Base-by-base conservation (phyloP, 2,329 filamentous ascomycete genomes). In the Capronia americana region DNA sequence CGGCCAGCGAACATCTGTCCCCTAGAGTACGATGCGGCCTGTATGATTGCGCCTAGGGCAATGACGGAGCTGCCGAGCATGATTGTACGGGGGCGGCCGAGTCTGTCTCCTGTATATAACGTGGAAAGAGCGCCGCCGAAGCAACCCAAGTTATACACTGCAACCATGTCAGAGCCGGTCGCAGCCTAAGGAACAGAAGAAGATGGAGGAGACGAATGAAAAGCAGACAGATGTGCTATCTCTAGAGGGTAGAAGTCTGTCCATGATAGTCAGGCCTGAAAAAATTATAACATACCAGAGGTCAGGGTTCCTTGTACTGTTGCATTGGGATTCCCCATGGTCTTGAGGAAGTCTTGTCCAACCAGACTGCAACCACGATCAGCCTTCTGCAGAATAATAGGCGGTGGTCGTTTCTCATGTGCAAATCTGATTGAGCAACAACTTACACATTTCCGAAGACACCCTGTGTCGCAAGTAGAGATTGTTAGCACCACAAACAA, bases 31-130 rank as follows among this genome's bases (percentile, higher is more conserved):
- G 81, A 79, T 1, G 77, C 77, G 0, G 76, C 74, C 38, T 82
- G 78, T n/a, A 84, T 78, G 10, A 78, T 73, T 0, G 81, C 78
- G 10, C 82, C 82, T 23, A 83, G 67, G 6, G 82, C 73, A 78
- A 83, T 82, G 53, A 81, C 77, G 4, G 73, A 64, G 60, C 67
- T 68, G 12, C 67, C 81, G 1, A 77, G 68, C 26, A 82, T 77
- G 61, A 83, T 80, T 1, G 78, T 75, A 48, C 75, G 75, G 50
- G 80, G 76, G 17, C 81, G 79, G 23, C 82, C 82, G 5, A 83
- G 81, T 26, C 77, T 76, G 64, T 87, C 82, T 57, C 84, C 85
- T 20, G 81, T 72, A 74, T 82, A 83, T 66, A 85, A 83, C 50
- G 82, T 84, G 11, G 79, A 74, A 38, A 84, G 76, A 1, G 83